These are phyloP conservation scores for Amanita molliuscula DNA, from an alignment of 768 basidiomycete genomes.

Conservation along the genomic window DNA sequence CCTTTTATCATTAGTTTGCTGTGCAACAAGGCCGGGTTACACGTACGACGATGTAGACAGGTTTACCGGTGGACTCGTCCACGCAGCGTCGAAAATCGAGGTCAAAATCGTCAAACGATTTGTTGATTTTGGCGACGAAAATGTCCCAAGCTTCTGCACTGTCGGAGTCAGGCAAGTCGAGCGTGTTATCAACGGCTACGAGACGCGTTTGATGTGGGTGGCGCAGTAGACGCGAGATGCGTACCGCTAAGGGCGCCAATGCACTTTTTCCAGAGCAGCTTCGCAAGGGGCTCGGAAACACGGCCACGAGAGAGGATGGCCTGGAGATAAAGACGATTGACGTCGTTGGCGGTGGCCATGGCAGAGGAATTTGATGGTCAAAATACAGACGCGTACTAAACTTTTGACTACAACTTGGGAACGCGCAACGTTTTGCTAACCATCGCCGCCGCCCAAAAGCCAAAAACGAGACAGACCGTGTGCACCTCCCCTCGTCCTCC, in stretches of 20 bases:
- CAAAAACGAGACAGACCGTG: constrained; percentile 67
- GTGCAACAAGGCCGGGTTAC: neutral
- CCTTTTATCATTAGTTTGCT: constrained; percentile 31
- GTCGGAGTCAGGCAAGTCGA: constrained; percentile 33
- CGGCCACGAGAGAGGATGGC: constrained; percentile 62
- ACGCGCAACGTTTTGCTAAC: constrained; percentile 93
- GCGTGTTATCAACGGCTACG: constrained; percentile 40
- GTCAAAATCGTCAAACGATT: constrained; percentile 54
- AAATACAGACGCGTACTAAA: constrained; percentile 16
- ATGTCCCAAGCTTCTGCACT: constrained; percentile 42
- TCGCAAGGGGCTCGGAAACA: constrained; percentile 54
- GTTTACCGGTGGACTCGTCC: constrained; percentile 55
- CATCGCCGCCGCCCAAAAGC: constrained; percentile 89
- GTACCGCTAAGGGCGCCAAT: constrained; percentile 59
- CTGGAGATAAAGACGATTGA: constrained; percentile 72
- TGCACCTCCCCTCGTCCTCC: constrained; percentile 85
- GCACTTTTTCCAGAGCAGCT: constrained; percentile 58
- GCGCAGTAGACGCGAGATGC: constrained; percentile 4
- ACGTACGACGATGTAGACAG: constrained; percentile 63
- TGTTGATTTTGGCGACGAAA: constrained; percentile 53
- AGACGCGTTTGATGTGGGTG: constrained; percentile 6
- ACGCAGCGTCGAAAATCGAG: constrained; percentile 57
- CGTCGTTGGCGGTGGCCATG: constrained; percentile 48
- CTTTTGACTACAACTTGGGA: constrained; percentile 48
- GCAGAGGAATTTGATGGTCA: constrained; percentile 12